Conservation (phyloP, 108 stramenopile species). For the Cylindrotheca closterium region DNA sequence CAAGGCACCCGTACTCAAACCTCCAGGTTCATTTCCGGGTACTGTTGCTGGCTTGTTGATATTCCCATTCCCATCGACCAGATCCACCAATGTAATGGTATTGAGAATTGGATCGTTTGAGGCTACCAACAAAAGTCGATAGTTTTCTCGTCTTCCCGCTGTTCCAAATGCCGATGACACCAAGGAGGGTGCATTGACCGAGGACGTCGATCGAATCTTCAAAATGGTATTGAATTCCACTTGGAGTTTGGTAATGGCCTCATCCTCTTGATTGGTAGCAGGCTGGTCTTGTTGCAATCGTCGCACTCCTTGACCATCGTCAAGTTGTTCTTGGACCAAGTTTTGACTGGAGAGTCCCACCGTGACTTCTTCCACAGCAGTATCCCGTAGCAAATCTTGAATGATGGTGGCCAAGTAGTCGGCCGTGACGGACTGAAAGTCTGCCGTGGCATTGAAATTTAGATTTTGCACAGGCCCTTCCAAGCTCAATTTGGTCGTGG, state of each 20-base stretch:
- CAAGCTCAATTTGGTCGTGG: neutral
- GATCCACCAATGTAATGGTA: neutral
- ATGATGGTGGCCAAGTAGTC: neutral
- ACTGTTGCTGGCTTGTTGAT: neutral
- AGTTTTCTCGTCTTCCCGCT: neutral
- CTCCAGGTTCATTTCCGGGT: neutral
- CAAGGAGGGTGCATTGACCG: slow-evolving; percentile 4
- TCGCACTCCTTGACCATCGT: neutral
- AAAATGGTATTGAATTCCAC: neutral
- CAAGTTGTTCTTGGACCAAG: neutral
- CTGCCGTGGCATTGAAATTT: neutral
- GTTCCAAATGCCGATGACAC: slow-evolving; percentile 20
- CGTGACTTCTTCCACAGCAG: neutral
- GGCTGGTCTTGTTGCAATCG: too few species aligned
- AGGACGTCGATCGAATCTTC: neutral
- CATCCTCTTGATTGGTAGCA: too few species aligned
- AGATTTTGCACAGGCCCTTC: neutral
- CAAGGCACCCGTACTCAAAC: neutral
- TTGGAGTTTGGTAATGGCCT: neutral
- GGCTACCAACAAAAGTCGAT: neutral
- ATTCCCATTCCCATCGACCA: neutral
- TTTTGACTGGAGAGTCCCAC: neutral
- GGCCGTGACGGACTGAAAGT: neutral
- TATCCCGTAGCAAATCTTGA: neutral
- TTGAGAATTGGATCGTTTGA: neutral